These are phyloP conservation scores for thale cress (Arabidopsis thaliana) DNA, from an alignment of 345 rosid species.

Conservation along the genomic window TAIR10.1 NC_003070.9:21243001-21243500, in stretches of 20 bases:
- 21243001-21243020: conserved; percentile 83
- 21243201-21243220: conserved; percentile 86
- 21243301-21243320: conserved; percentile 59
- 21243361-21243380: conserved; percentile 15
- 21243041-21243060: conserved; percentile 45
- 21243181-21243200: conserved; percentile 71
- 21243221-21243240: conserved; percentile 64
- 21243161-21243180: conserved; percentile 52
- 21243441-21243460: conserved; percentile 25
- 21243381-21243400: conserved; percentile 7
- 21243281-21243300: conserved; percentile 55
- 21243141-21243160: conserved; percentile 39
- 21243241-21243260: conserved; percentile 54
- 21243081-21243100: conserved; percentile 9
- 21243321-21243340: not conserved
- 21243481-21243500: conserved; percentile 28
- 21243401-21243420: conserved; percentile 26
- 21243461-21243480: conserved; percentile 4
- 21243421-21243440: conserved; percentile 28
- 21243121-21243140: conserved; percentile 6
- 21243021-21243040: conserved; percentile 61
- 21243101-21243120: not conserved
- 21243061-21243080: not conserved
- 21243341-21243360: not conserved
- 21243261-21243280: conserved; percentile 60